These are phyloP conservation scores for Aechmea fasciata DNA, from an alignment of 176 grass and related monocot species.

Conservation along the genomic window DNA sequence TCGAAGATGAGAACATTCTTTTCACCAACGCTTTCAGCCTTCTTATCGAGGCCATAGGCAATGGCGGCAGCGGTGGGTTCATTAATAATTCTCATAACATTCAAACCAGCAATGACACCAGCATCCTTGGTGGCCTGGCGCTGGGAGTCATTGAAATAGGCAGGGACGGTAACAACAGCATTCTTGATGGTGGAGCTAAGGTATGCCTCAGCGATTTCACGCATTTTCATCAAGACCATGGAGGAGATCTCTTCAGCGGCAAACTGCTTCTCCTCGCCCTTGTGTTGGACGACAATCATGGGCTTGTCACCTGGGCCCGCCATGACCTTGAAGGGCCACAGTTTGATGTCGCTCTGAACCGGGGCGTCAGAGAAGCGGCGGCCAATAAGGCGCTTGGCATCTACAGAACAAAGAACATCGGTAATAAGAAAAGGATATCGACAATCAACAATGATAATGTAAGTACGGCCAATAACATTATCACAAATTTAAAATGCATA, in stretches of 20 bases:
- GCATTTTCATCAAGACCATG: conserved; percentile 48
- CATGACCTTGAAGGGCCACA: conserved; percentile 42
- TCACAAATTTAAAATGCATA: no score
- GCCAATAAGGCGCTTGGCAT: conserved; percentile 48
- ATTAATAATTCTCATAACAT: conserved; percentile 45
- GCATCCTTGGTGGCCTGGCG: conserved; percentile 52
- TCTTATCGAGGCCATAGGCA: conserved; percentile 51
- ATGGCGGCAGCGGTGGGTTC: conserved; percentile 46
- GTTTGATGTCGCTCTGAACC: conserved; percentile 43
- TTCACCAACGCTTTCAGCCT: conserved; percentile 37
- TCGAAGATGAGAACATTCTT: conserved; percentile 54
- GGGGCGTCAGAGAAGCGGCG: conserved; percentile 32
- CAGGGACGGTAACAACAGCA: conserved; percentile 31
- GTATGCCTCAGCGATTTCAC: conserved; percentile 40
- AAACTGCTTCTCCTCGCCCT: conserved; percentile 45
- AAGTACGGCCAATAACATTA: not conserved
- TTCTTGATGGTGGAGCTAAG: conserved; percentile 36
- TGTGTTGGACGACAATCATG: conserved; percentile 45
- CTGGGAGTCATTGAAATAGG: conserved; percentile 50
- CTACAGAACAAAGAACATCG: conserved; percentile 8
- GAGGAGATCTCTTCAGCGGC: conserved; percentile 43
- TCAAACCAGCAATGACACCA: conserved; percentile 42
- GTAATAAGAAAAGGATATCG: not conserved
- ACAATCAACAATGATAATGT: not conserved
- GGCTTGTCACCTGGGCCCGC: conserved; percentile 30